Percentiles rank a stretch among this genome's conserved stretches.
Evolutionary conservation across 352 stramenopile species (phyloP).

Genomic region (Globisporangium recalcitrans): DNA sequence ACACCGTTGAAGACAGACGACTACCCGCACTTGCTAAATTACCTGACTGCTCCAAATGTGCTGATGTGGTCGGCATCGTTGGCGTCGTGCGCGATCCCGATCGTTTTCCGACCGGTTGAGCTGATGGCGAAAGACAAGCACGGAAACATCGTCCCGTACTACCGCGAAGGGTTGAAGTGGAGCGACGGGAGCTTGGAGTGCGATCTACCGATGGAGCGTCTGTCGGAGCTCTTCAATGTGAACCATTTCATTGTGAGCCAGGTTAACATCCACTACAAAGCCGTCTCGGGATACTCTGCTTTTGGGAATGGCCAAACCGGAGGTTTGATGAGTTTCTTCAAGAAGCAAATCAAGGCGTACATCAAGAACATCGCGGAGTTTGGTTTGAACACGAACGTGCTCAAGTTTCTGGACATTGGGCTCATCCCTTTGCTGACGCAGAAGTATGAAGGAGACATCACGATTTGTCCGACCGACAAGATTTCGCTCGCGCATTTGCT

Average conservation of each 20-base stretch:
- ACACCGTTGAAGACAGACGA: slow-evolving; percentile 89
- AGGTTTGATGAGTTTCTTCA: slow-evolving; percentile 91
- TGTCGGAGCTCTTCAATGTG: slow-evolving; percentile 97
- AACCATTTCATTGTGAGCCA: slow-evolving; percentile 99
- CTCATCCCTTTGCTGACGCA: slow-evolving; percentile 80
- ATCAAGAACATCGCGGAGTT: slow-evolving; percentile 87
- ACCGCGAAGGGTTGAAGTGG: slow-evolving; percentile 86
- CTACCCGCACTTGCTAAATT: slow-evolving; percentile 97
- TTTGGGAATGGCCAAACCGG: slow-evolving; percentile 73
- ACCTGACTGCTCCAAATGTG: slow-evolving; percentile 97
- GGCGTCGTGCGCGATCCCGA: slow-evolving; percentile 93
- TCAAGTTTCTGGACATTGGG: slow-evolving; percentile 80
- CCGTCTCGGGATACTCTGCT: slow-evolving; percentile 69
- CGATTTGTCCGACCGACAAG: slow-evolving; percentile 92
- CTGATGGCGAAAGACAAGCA: slow-evolving; percentile 93
- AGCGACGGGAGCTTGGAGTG: slow-evolving; percentile 92
- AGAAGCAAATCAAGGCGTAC: slow-evolving; percentile 91
- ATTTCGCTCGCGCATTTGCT: slow-evolving; percentile 78
- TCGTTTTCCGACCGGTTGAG: slow-evolving; percentile 93
- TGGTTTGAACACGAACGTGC: slow-evolving; percentile 75
- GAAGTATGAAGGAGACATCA: slow-evolving; percentile 99
- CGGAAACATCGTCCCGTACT: slow-evolving; percentile 79
- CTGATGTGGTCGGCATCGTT: slow-evolving; percentile 97
- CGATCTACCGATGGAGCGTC: slow-evolving; percentile 95
- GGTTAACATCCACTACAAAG: slow-evolving; percentile 87